Conservation (phyloP, 768 basidiomycete species). For the Saitozyma podzolica region DNA sequence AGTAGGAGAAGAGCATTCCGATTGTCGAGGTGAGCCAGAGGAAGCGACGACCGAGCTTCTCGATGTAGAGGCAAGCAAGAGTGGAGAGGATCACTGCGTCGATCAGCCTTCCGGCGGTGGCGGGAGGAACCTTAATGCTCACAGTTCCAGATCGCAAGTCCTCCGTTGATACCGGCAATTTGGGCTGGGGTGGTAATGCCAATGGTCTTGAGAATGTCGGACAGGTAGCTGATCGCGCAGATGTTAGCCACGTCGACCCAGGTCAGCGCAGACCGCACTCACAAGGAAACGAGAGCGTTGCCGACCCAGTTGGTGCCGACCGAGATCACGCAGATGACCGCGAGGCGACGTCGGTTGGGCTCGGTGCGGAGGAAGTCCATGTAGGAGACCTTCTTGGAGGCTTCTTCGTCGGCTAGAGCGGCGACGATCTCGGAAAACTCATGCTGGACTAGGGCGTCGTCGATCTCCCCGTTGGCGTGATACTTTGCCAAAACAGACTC, state of each 20-base stretch:
- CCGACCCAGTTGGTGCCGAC: constrained; percentile 25
- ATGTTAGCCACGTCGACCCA: constrained; percentile 2
- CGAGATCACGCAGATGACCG: constrained; percentile 27
- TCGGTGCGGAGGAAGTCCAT: constrained; percentile 22
- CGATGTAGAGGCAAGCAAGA: too few species aligned
- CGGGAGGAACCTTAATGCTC: too few species aligned
- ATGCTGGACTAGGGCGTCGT: constrained; percentile 39
- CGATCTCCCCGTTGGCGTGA: constrained; percentile 43
- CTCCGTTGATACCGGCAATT: constrained; percentile 44
- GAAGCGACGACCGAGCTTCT: too few species aligned
- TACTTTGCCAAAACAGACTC: constrained; percentile 40
- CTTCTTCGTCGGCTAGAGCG: constrained; percentile 29
- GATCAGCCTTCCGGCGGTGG: too few species aligned
- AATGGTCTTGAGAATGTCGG: constrained; percentile 37
- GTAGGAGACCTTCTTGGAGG: constrained; percentile 10
- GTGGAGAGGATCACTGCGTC: too few species aligned
- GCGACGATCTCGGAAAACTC: constrained; percentile 59
- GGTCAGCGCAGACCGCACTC: too few species aligned
- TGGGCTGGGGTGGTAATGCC: constrained; percentile 39
- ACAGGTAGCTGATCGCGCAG: constrained; percentile 25
- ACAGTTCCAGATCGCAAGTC: constrained; percentile 33
- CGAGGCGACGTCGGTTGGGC: constrained; percentile 27
- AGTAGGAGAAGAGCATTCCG: constrained; percentile 31
- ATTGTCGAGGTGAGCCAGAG: constrained; percentile 25
- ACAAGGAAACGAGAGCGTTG: constrained; percentile 25